These are phyloP conservation scores for Cladophialophora bantiana DNA, from an alignment of 2,329 filamentous ascomycete species.

Conservation along the genomic window DNA sequence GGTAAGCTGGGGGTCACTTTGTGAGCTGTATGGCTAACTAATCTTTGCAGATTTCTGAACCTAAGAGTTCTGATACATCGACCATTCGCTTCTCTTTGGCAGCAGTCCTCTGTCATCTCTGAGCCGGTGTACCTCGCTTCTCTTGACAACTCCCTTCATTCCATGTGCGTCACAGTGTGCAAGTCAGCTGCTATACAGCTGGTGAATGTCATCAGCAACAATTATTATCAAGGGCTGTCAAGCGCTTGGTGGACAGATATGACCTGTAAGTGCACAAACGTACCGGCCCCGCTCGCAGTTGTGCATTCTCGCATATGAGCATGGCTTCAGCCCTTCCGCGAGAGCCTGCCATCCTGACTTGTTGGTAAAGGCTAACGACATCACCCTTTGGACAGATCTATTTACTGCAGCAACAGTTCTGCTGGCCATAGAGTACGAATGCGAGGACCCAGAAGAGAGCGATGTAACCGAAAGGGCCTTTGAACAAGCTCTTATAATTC, in stretches of 20 bases:
- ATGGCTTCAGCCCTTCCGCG: background rate
- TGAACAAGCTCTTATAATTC: background rate
- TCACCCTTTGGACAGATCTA: background rate
- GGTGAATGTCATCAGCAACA: slow-evolving; percentile 4
- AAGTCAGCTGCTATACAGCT: background rate
- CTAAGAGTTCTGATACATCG: background rate
- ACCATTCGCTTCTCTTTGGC: background rate
- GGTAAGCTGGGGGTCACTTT: background rate
- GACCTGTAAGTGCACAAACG: background rate
- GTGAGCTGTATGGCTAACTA: background rate
- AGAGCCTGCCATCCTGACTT: background rate
- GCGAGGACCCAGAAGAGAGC: slow-evolving; percentile 1
- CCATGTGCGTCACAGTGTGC: slow-evolving; percentile 3
- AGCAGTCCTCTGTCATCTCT: background rate
- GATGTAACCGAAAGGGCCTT: background rate
- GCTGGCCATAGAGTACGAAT: background rate
- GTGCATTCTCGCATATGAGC: background rate
- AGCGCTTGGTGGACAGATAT: slow-evolving; percentile 2
- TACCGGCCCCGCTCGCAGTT: background rate
- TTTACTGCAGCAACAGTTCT: background rate
- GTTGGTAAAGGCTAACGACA: background rate
- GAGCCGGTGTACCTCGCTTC: background rate
- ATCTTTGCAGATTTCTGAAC: background rate
- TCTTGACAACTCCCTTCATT: slow-evolving; percentile 2
- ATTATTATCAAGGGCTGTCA: background rate